Evolutionary conservation across 148 eudicot species (phyloP).

Genomic region (Amaranthus palmeri): DNA sequence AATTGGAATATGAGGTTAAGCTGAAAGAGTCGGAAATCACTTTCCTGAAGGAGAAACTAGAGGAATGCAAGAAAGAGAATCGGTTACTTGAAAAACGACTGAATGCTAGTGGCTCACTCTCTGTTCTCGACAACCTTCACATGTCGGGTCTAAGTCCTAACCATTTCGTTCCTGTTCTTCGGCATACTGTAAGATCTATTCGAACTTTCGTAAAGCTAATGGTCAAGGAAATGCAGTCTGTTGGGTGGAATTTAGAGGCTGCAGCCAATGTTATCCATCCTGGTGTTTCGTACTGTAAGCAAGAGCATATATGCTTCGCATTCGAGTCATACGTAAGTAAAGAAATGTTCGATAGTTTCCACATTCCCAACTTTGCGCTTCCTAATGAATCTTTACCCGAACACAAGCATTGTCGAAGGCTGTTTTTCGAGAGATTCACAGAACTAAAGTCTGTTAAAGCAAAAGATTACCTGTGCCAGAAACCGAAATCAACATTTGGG

Average conservation of each 20-base stretch:
- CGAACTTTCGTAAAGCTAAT: conserved; percentile 57
- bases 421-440: conserved; percentile 66
- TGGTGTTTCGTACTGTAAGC: conserved; percentile 45
- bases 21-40: conserved; percentile 74
- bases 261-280: conserved; percentile 71
- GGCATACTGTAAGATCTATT: conserved; percentile 56
- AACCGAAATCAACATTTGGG: conserved; percentile 70
- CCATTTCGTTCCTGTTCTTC: conserved; percentile 54
- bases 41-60: conserved; percentile 60
- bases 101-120: conserved; percentile 62
- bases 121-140: conserved; percentile 50
- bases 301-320: conserved; percentile 52
- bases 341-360: conserved; percentile 80
- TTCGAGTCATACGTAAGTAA: conserved; percentile 81
- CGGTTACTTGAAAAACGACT: conserved; percentile 61
- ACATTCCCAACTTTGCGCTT: conserved; percentile 41
- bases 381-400: conserved; percentile 40
- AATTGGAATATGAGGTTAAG: conserved; percentile 60
- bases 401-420: conserved; percentile 27
- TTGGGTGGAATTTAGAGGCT: conserved; percentile 74
- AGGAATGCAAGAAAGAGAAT: conserved; percentile 58
- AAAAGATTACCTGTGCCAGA: conserved; percentile 54
- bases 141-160: conserved; percentile 53
- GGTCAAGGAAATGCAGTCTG: conserved; percentile 60
- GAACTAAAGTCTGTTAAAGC: conserved; percentile 58